phyloP scores from a whole-genome alignment of 805 yeast species.

The Saccharomycopsis oosterbeekiorum region DNA sequence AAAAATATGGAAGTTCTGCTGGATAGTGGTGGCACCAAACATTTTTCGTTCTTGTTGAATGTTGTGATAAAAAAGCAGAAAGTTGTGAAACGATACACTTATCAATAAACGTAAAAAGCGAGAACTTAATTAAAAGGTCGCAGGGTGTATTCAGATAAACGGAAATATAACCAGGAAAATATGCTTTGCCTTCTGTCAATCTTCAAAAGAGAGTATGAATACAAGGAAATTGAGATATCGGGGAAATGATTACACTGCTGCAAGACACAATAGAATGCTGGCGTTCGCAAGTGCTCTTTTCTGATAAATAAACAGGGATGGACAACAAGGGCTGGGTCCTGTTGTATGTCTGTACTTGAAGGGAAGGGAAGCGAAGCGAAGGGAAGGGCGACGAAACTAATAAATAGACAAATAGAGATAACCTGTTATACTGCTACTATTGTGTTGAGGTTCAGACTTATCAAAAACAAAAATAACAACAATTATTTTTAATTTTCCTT shows the following conservation, averaged over 20 bases:
- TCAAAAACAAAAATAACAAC: not conserved
- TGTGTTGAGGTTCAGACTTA: not conserved
- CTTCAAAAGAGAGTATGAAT: no score
- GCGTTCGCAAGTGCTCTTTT: not conserved
- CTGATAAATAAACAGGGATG: not conserved
- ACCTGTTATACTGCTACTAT: no score
- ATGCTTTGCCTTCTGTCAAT: no score
- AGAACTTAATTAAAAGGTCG: constrained; percentile 18
- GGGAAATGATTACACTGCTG: no score
- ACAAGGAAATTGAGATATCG: not conserved
- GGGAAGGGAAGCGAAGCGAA: not conserved
- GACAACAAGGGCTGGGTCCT: not conserved
- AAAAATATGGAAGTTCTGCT: not conserved
- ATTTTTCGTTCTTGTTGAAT: not conserved
- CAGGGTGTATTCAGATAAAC: not conserved
- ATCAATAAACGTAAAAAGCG: not conserved
- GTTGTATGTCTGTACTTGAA: not conserved
- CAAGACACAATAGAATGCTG: not conserved
- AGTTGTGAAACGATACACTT: not conserved
- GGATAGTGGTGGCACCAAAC: constrained; percentile 4
- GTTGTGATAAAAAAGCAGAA: not conserved
- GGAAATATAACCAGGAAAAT: no score
- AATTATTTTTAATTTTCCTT: not conserved
- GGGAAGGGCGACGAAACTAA: not conserved
- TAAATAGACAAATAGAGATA: not conserved